Evolutionary conservation across 306 rosid species (phyloP).

Genomic region (Gastrolobium bilobum): DNA sequence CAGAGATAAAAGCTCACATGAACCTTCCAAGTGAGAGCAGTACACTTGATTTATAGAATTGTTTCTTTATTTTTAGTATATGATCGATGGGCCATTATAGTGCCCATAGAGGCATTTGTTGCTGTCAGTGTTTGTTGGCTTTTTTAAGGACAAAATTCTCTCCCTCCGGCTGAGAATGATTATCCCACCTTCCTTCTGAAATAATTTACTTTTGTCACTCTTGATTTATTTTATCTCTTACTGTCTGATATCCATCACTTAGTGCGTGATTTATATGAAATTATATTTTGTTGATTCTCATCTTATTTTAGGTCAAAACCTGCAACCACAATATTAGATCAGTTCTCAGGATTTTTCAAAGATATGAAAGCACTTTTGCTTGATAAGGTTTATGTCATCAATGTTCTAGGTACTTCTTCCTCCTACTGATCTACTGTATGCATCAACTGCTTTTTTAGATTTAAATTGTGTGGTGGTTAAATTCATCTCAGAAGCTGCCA

Average conservation of each 20-base stretch:
- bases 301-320: conserved; percentile 55
- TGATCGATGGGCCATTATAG: conserved; percentile 8
- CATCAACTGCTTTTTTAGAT: conserved; percentile 33
- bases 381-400: conserved; percentile 76
- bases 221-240: conserved; percentile 1
- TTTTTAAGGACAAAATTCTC: conserved; percentile 32
- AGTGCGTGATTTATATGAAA: conserved; percentile 29
- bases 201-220: conserved; percentile 2
- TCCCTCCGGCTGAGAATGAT: conserved; percentile 33
- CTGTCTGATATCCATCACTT: conserved; percentile 13
- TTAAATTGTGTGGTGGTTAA: conserved; percentile 30
- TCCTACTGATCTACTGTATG: conserved; percentile 35
- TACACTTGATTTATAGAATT: conserved; percentile 28
- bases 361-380: conserved; percentile 82
- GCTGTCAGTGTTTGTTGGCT: conserved; percentile 26
- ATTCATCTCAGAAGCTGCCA: conserved; percentile 33
- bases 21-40: conserved; percentile 65
- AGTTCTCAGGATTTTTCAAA: conserved; percentile 60
- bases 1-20: conserved; percentile 47
- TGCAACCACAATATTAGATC: conserved; percentile 41
- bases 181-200: conserved; percentile 8
- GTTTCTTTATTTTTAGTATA: conserved; percentile 39
- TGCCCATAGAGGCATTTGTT: conserved; percentile 3
- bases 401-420: conserved; percentile 76
- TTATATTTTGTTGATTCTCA: conserved; percentile 16